A percentile compares a stretch with the other conserved stretches of the same genome.
phyloP scores from a whole-genome alignment of 768 basidiomycete species.

The Lactarius trivialis region DNA sequence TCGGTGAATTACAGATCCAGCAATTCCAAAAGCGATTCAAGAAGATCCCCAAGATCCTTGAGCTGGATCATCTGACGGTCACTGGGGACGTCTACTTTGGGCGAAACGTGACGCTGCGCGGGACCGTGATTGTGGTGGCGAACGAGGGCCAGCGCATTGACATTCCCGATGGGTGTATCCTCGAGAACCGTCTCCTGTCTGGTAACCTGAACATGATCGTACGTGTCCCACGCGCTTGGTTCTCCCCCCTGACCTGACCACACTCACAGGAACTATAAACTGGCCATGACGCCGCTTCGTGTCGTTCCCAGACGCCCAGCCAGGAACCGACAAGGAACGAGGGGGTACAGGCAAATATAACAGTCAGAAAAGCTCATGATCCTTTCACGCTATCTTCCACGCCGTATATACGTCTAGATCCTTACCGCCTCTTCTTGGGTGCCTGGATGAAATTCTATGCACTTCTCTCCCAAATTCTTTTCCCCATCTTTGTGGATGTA shows the following conservation, averaged over 20 bases:
- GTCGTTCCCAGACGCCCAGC: neutral
- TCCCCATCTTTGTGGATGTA: neutral
- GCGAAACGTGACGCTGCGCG: conserved; percentile 54
- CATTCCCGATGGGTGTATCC: conserved; percentile 51
- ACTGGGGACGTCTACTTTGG: conserved; percentile 64
- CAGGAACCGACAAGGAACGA: neutral
- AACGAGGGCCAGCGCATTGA: conserved; percentile 54
- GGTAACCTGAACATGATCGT: conserved; percentile 74
- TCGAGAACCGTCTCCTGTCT: conserved; percentile 58
- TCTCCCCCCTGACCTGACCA: neutral
- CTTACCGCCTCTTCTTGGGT: neutral
- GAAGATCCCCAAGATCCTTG: conserved; percentile 65
- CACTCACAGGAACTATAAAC: conserved; percentile 13
- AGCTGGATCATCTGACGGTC: conserved; percentile 70
- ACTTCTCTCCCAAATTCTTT: neutral
- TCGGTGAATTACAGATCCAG: conserved; percentile 33
- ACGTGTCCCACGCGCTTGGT: conserved; percentile 23
- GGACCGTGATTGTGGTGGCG: conserved; percentile 58
- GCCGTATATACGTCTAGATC: neutral
- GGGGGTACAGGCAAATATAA: neutral
- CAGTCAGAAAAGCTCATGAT: neutral
- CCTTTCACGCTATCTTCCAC: neutral
- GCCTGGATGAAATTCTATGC: neutral
- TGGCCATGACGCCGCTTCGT: neutral
- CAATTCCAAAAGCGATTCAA: conserved; percentile 72